These are phyloP conservation scores for Chaetomium strumarium DNA, from an alignment of 2,329 filamentous ascomycete species.

Conservation along the genomic window DNA sequence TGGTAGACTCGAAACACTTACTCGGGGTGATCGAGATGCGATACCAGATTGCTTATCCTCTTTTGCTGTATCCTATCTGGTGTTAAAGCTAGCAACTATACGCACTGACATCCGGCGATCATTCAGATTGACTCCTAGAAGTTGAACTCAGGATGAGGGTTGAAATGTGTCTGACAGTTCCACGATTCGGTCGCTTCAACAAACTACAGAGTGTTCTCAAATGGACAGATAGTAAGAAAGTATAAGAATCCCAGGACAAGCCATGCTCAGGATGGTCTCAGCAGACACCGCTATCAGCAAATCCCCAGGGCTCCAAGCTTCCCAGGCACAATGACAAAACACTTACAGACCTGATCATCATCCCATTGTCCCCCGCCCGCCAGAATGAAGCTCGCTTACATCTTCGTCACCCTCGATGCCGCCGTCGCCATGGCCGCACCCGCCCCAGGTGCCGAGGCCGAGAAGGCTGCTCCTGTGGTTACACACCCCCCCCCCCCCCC, in stretches of 20 bases:
- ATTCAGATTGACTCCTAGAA: neutral
- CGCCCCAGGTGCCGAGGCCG: too few species aligned
- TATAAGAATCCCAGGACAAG: too few species aligned
- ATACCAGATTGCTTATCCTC: neutral
- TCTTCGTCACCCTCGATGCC: neutral
- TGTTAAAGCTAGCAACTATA: neutral
- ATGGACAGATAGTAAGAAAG: too few species aligned
- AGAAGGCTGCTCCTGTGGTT: too few species aligned
- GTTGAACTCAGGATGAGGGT: neutral
- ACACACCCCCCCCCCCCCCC: too few species aligned
- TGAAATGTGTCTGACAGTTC: neutral
- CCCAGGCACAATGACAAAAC: neutral
- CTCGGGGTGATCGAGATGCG: neutral
- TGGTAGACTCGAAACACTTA: neutral
- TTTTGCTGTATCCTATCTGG: neutral
- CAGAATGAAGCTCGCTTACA: neutral
- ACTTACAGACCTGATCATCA: neutral
- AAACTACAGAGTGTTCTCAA: too few species aligned
- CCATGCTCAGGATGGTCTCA: too few species aligned
- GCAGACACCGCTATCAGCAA: neutral
- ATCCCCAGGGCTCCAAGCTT: neutral
- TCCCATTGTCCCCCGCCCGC: neutral
- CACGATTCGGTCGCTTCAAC: neutral
- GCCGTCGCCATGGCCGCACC: too few species aligned
- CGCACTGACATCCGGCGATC: neutral